A percentile compares a stretch with the other conserved stretches of the same genome.
These are phyloP conservation scores for Monilinia aucupariae DNA, from an alignment of 2,329 filamentous ascomycete genomes.

Conservation along the genomic window DNA sequence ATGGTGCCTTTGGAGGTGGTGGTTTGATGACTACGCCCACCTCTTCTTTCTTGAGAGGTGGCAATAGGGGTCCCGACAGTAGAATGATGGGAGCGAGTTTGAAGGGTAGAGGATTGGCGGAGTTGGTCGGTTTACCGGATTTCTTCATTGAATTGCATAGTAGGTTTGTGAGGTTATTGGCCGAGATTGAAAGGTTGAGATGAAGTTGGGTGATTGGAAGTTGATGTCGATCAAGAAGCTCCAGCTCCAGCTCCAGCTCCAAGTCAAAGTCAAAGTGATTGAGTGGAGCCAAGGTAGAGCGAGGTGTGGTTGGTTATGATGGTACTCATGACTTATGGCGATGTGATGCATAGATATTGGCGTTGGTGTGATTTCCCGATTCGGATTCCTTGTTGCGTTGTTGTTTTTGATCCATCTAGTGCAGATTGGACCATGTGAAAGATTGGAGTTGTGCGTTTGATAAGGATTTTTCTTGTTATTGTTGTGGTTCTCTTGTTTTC, in stretches of 20 bases:
- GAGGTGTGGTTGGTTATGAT: not conserved
- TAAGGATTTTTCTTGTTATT: too few species aligned
- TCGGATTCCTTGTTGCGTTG: not conserved
- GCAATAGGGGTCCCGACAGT: slow-evolving; percentile 28
- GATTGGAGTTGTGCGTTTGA: not conserved
- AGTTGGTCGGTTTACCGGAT: slow-evolving; percentile 60
- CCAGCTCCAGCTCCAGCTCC: not conserved
- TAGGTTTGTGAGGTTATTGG: slow-evolving; percentile 57
- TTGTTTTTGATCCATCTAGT: slow-evolving; percentile 11
- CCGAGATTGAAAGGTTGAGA: slow-evolving; percentile 43
- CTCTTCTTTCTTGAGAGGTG: slow-evolving; percentile 29
- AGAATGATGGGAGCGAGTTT: slow-evolving; percentile 44
- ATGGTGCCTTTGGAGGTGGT: not conserved
- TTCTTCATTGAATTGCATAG: slow-evolving; percentile 63
- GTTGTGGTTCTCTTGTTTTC: too few species aligned
- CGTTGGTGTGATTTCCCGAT: slow-evolving; percentile 9
- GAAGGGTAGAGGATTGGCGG: slow-evolving; percentile 56
- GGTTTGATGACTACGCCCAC: slow-evolving; percentile 20
- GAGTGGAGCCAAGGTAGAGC: not conserved
- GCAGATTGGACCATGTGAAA: slow-evolving; percentile 9
- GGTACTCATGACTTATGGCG: not conserved
- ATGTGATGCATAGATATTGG: not conserved
- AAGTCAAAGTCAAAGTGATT: too few species aligned
- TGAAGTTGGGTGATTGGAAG: not conserved
- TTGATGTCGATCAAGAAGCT: not conserved